phyloP scores from a whole-genome alignment of 2,329 filamentous ascomycete species.

The Fusarium gaditjirri region DNA sequence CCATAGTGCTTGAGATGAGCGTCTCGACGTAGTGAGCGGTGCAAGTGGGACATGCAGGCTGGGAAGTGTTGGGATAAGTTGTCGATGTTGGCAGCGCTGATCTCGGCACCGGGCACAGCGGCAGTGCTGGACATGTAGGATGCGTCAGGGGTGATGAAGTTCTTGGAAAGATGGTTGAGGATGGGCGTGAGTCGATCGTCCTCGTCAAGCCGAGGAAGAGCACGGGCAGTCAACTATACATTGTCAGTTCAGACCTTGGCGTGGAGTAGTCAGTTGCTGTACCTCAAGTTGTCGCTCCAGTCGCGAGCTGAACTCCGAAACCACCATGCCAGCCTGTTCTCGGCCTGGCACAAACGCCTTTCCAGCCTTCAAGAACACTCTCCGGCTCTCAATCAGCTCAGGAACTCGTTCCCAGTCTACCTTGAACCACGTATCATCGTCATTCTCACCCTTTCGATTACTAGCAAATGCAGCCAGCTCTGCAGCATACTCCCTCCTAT shows the following conservation, averaged over 20 bases:
- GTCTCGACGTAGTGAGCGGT: conserved; percentile 85
- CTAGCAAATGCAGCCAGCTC: conserved; percentile 66
- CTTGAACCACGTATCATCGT: conserved; percentile 94
- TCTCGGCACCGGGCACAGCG: conserved; percentile 74
- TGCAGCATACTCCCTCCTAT: conserved; percentile 72
- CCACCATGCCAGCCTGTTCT: conserved; percentile 89
- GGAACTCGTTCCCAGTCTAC: conserved; percentile 95
- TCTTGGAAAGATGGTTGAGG: conserved; percentile 85
- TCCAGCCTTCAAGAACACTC: conserved; percentile 80
- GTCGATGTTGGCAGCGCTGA: conserved; percentile 84
- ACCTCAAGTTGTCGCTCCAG: conserved; percentile 88
- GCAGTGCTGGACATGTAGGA: conserved; percentile 74
- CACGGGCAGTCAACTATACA: conserved; percentile 82
- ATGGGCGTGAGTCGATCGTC: conserved; percentile 85
- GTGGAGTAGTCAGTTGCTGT: conserved; percentile 37
- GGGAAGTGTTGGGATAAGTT: conserved; percentile 84
- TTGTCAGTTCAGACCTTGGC: background rate
- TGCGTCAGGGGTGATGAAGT: conserved; percentile 91
- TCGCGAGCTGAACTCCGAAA: conserved; percentile 83
- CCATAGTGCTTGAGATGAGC: conserved; percentile 93
- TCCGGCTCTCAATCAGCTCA: conserved; percentile 83
- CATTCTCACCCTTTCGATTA: conserved; percentile 55
- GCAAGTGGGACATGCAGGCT: conserved; percentile 93
- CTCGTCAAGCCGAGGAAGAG: conserved; percentile 91
- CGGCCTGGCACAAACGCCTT: conserved; percentile 91